Percentiles rank a stretch among this genome's conserved stretches.
These are phyloP conservation scores for Kwoniella sp. DNA, from an alignment of 768 basidiomycete species.

Conservation along the genomic window DNA sequence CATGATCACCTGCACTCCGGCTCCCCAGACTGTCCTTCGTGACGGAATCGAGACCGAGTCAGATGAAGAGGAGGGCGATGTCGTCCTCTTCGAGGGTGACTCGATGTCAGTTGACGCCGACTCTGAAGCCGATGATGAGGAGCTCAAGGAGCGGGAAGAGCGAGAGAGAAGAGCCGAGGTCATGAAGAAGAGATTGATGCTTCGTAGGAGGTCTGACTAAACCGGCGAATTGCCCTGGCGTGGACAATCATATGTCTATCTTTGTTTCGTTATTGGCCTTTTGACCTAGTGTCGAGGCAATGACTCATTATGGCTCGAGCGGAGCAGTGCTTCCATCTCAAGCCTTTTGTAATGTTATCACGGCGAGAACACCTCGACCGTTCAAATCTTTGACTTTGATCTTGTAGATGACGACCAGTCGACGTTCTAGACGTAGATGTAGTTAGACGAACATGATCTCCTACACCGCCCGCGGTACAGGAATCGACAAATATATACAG, in stretches of 20 bases:
- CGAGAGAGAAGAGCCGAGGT: slow-evolving; percentile 39
- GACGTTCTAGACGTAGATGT: neutral
- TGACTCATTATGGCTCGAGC: neutral
- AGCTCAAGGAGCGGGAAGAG: slow-evolving; percentile 21
- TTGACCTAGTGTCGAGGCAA: neutral
- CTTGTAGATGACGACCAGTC: neutral
- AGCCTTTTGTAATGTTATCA: slow-evolving; percentile 8
- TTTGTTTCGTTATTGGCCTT: neutral
- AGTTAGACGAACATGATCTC: neutral
- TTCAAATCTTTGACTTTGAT: neutral
- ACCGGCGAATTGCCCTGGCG: neutral
- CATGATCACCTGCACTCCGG: slow-evolving; percentile 51
- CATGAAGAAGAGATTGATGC: slow-evolving; percentile 38
- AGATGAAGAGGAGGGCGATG: slow-evolving; percentile 40
- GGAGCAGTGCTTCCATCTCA: neutral
- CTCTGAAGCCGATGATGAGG: slow-evolving; percentile 10
- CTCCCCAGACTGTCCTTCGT: slow-evolving; percentile 18
- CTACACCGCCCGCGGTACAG: neutral
- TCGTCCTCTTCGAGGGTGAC: slow-evolving; percentile 39
- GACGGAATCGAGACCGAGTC: slow-evolving; percentile 40
- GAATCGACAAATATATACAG: neutral
- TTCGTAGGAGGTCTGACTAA: slow-evolving; percentile 21
- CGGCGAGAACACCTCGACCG: neutral
- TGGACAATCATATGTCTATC: neutral
- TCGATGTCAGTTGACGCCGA: slow-evolving; percentile 15